Base-by-base conservation (phyloP, 176 grass and related monocot species). In the Chloris gayana region DNA sequence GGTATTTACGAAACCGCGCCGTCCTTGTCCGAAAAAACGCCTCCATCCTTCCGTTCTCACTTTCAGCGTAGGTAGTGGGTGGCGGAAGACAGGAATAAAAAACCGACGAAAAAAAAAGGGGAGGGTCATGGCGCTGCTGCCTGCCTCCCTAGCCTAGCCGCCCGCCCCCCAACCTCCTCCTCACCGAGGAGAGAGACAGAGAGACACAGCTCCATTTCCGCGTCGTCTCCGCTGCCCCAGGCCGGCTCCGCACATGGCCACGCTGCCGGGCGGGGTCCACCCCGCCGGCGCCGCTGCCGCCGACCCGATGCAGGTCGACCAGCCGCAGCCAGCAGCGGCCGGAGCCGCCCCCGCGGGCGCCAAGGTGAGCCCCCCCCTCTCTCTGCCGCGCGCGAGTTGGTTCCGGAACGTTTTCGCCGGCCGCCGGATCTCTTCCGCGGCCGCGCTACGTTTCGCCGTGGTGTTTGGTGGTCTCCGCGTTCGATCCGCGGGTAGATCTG, bases 241-340 rank as follows among this genome's bases (percentile, higher is more conserved):
- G 14, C n/a, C 60, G 29, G 27, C 18, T 29, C 42, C 19, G 9
- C 74, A 67, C 83, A 92, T 89, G 90, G 80, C 83, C 67, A 47
- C 79, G 70, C 75, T 63, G 80, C 82, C 82, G 34, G 66, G 79
- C 6, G 89, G 85, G 77, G 26, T 47, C 67, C 78, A 91, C 68
- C 26, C 60, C 49, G n/a, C 76, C 76, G 80, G 60, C 66, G 77
- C 46, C 38, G 58, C 81, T 57, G 77, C 46, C 38, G 58, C 81
- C 22, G 84, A 89, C 53, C 27, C 72, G 71, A 87, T 89, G 88
- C 73, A 80, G 76, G 74, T 94, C 67, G 92, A 87, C 81, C 86
- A 86, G 72, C 83, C 79, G 64, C 65, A 32, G 37, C 39, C 81
- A 57, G 77, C 69, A 22, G 75, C 76, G 15, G n/a, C 34, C 32